These are phyloP conservation scores for Neofusicoccum ribis DNA, from an alignment of 2,329 filamentous ascomycete species.

Conservation along the genomic window DNA sequence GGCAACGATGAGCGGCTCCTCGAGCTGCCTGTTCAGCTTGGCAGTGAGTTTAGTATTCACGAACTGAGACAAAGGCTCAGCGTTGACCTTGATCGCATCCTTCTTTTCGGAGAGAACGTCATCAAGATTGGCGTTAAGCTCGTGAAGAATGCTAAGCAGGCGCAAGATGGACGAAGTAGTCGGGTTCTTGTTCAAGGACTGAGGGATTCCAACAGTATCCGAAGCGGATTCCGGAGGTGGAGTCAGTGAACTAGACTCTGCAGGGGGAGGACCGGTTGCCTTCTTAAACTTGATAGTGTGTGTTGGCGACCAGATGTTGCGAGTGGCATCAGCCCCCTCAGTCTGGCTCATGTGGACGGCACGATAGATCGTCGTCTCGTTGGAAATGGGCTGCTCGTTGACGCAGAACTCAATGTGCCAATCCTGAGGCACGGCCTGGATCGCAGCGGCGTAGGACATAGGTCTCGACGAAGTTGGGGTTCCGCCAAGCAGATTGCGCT, in stretches of 20 bases:
- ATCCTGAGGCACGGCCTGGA: conserved; percentile 79
- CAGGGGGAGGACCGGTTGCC: conserved; percentile 77
- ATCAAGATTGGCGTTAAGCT: conserved; percentile 89
- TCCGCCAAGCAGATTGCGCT: conserved; percentile 33
- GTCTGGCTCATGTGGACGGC: conserved; percentile 68
- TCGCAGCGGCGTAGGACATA: conserved; percentile 80
- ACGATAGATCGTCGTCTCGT: conserved; percentile 93
- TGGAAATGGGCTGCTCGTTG: conserved; percentile 77
- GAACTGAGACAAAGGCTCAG: conserved; percentile 87
- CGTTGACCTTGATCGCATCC: conserved; percentile 67
- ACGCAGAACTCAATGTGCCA: conserved; percentile 98
- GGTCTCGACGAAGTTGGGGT: conserved; percentile 55
- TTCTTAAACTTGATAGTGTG: conserved; percentile 92
- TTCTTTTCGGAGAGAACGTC: conserved; percentile 82
- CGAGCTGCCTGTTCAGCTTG: conserved; percentile 93
- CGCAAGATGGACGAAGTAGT: conserved; percentile 84
- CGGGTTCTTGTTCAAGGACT: conserved; percentile 79
- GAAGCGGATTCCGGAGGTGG: conserved; percentile 52
- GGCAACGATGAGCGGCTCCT: conserved; percentile 94
- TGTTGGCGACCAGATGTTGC: conserved; percentile 85
- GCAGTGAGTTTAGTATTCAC: conserved; percentile 98
- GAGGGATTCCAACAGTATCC: conserved; percentile 65
- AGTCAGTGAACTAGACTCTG: conserved; percentile 66
- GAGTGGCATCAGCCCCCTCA: conserved; percentile 64
- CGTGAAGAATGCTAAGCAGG: conserved; percentile 85